phyloP scores from a whole-genome alignment of 164 flowering plant genomes.

The Brasenia schreberi region DNA sequence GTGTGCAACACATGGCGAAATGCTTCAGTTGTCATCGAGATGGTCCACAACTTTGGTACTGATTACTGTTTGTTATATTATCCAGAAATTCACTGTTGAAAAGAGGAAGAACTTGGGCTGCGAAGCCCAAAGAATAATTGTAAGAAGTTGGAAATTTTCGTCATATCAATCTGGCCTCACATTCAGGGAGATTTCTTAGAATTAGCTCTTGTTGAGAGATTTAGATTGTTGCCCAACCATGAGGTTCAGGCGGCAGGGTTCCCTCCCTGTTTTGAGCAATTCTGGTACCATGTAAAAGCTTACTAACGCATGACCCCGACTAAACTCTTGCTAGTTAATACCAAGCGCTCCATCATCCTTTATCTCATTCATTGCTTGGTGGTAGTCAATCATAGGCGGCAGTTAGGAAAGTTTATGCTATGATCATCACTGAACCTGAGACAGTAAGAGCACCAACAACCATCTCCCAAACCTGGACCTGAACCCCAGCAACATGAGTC shows the following conservation, averaged over 20 bases:
- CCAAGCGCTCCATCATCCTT: constrained; percentile 28
- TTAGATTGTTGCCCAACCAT: constrained; percentile 33
- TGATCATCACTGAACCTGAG: constrained; percentile 76
- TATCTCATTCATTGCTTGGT: constrained; percentile 37
- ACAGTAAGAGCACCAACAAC: constrained; percentile 81
- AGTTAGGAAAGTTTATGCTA: constrained; percentile 63
- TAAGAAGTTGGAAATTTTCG: no score
- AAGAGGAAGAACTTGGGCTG: no score
- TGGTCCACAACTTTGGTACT: no score
- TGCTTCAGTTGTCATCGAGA: no score
- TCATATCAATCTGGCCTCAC: no score
- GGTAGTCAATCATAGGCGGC: constrained; percentile 62
- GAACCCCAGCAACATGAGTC: constrained; percentile 63
- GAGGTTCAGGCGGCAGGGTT: constrained; percentile 24
- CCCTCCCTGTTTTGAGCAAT: constrained; percentile 33
- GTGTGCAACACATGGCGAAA: no score
- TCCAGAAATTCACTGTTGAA: no score
- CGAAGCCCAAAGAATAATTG: no score
- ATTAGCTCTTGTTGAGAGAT: constrained; percentile 12
- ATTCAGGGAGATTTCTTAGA: no score
- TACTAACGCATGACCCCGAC: constrained; percentile 16
- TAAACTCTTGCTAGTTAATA: constrained; percentile 20
- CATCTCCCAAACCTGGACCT: constrained; percentile 75
- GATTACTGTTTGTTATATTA: no score
- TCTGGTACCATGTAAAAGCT: constrained; percentile 42